Evolutionary conservation across 345 rosid genomes (phyloP), one percentile per base, ranked within the genome.

Genomic region (Boechera stricta): DNA sequence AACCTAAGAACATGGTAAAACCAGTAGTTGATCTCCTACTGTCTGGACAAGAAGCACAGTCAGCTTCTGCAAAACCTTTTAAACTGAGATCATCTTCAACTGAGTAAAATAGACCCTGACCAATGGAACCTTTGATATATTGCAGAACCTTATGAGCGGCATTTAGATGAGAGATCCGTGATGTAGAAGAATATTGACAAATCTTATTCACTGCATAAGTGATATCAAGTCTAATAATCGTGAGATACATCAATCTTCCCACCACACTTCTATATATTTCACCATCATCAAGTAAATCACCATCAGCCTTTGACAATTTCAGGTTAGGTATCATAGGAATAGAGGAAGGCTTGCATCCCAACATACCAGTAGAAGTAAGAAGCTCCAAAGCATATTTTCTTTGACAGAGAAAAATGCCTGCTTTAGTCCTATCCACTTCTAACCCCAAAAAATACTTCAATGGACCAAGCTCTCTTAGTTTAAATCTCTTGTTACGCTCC

Each of bases 371-470:
- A 7, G 21, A 13, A 1, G 41, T 1, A 0, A 57, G 18, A 3
- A 57, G 11, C 0, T 57, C 41, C 1, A 61, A 2, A 0, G 18
- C 18, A 18, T 61, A 39, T 0, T 39, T 61, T 0, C 16, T 0
- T 1, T 61, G 31, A 1, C 8, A 18, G 0, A 61, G 0, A 0
- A 5, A 61, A 0, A 61, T 61, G 0, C 65, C 48, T 0, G 4
- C 1, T 1, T 7, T 4, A 1, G 1, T 18, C 0, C 32, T 1
- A 2, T 16, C 65, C 0, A 61, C 6, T 2, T 59, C 45, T 0
- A 59, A 2, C 0, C 65, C 65, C 0, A 60, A 3, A 3, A 60
- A 18, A 1, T 6, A 31, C 0, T 56, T 56, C 2, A 12, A 15
- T 4, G 12, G 5, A 1, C 61, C 61, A 7, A 56, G 9, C 0